Evolutionary conservation across 2,329 filamentous ascomycete species (phyloP).

Genomic region (Furcasterigmium sp.): DNA sequence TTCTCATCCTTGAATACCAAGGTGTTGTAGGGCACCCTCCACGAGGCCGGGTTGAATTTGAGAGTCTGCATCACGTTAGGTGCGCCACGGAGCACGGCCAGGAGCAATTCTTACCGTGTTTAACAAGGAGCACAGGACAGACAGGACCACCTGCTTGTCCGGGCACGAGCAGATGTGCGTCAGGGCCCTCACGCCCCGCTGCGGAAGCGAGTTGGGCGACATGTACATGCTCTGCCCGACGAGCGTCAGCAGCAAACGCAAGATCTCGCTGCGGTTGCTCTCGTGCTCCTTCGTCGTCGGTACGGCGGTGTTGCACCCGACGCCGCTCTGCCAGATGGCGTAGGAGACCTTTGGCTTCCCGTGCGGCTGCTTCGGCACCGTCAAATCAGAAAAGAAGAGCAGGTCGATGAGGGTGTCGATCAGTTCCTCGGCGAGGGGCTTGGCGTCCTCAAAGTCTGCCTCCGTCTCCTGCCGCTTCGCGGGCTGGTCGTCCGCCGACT

Average conservation of each 20-base stretch:
- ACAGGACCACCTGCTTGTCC: constrained; percentile 88
- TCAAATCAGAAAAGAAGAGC: constrained; percentile 88
- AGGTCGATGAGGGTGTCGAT: constrained; percentile 86
- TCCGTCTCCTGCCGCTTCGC: constrained; percentile 19
- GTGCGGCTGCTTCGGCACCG: constrained; percentile 66
- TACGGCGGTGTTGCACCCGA: constrained; percentile 87
- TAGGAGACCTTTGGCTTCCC: constrained; percentile 80
- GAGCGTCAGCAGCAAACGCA: constrained; percentile 79
- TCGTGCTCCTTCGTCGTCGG: constrained; percentile 89
- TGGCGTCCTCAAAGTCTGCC: constrained; percentile 73
- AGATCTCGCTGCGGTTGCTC: constrained; percentile 84
- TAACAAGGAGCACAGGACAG: constrained; percentile 82
- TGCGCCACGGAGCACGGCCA: not conserved
- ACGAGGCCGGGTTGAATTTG: constrained; percentile 92
- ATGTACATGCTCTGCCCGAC: constrained; percentile 93
- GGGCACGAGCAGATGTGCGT: constrained; percentile 84
- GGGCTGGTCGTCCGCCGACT: constrained; percentile 38
- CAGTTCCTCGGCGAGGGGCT: constrained; percentile 86
- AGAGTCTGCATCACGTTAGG: constrained; percentile 56
- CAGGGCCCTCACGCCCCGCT: constrained; percentile 75
- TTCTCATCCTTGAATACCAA: constrained; percentile 88
- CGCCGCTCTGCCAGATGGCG: constrained; percentile 96
- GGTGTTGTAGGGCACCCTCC: constrained; percentile 91
- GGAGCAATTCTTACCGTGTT: constrained; percentile 65
- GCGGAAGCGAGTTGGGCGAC: constrained; percentile 71